Percentiles rank a stretch among this genome's conserved stretches.
Conservation (phyloP, 108 stramenopile genomes). For the Epithemia pelagica region DNA sequence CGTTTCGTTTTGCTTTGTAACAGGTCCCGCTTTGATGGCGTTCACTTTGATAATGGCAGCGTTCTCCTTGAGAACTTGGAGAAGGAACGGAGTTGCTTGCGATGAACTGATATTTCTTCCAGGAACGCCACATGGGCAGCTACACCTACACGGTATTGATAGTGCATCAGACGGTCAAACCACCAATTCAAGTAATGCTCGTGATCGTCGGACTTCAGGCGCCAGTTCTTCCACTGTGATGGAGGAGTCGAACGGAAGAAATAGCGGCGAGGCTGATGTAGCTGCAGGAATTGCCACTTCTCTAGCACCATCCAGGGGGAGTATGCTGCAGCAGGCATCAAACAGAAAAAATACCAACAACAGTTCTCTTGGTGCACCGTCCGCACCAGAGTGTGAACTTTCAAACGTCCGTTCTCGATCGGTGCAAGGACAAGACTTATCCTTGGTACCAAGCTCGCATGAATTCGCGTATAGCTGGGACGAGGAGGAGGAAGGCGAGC, state of each 20-base stretch:
- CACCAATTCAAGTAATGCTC: not conserved
- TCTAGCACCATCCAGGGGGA: not conserved
- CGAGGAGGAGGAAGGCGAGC: conserved; percentile 15
- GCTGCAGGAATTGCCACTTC: conserved; percentile 19
- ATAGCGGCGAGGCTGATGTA: conserved; percentile 20
- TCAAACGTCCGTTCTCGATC: not conserved
- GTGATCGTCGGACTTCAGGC: not conserved
- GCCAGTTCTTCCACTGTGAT: not conserved
- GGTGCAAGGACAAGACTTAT: not conserved
- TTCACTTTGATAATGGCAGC: conserved; percentile 74
- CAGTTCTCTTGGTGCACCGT: not conserved
- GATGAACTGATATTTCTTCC: conserved; percentile 85
- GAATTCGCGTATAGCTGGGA: conserved; percentile 17
- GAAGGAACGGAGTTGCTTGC: conserved; percentile 81
- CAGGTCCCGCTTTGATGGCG: conserved; percentile 70
- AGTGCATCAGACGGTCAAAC: not conserved
- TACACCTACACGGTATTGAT: conserved; percentile 23
- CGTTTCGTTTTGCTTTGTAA: not conserved
- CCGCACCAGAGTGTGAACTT: not conserved
- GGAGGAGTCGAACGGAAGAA: not conserved
- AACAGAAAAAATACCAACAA: not conserved
- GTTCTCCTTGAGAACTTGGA: conserved; percentile 72
- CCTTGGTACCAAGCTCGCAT: not conserved
- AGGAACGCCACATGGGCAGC: conserved; percentile 61
- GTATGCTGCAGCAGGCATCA: not conserved